phyloP scores from a whole-genome alignment of 2,329 filamentous ascomycete genomes.

The Xylariaceae sp. region DNA sequence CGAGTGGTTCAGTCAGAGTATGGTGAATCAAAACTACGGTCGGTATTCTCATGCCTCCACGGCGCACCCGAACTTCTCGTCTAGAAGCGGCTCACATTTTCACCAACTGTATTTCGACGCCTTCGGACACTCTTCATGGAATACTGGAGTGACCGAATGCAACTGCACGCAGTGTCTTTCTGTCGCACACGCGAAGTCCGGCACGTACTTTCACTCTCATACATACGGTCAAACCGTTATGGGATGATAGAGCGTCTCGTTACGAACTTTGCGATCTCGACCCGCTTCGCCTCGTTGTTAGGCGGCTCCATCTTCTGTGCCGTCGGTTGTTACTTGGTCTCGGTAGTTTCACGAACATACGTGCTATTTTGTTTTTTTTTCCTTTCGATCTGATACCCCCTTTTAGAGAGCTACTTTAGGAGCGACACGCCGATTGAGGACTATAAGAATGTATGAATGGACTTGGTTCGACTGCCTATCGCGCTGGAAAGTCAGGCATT shows the following conservation, averaged over 20 bases:
- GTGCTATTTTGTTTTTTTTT: conserved; percentile 17
- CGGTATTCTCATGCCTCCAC: conserved; percentile 43
- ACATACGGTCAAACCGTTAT: conserved; percentile 53
- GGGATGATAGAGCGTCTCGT: conserved; percentile 37
- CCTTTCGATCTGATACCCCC: conserved; percentile 33
- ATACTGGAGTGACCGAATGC: conserved; percentile 48
- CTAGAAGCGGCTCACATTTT: conserved; percentile 39
- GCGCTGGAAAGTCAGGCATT: neutral
- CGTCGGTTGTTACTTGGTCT: conserved; percentile 24
- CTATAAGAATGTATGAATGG: neutral
- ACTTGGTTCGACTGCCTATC: neutral
- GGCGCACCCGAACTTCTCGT: conserved; percentile 34
- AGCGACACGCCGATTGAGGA: conserved; percentile 11
- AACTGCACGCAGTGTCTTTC: conserved; percentile 45
- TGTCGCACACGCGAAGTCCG: conserved; percentile 41
- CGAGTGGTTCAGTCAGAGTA: conserved; percentile 50
- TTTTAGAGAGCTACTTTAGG: conserved; percentile 20
- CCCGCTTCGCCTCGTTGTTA: neutral
- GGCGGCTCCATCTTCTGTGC: conserved; percentile 15
- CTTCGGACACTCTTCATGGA: conserved; percentile 50
- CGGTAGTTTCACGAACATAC: conserved; percentile 32
- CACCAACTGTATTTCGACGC: conserved; percentile 45
- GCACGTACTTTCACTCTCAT: conserved; percentile 46
- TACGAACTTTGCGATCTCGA: neutral
- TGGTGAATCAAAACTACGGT: conserved; percentile 33